Evolutionary conservation across 495 filamentous ascomycete species (phyloP), one percentile per base, ranked within the genome.

Genomic region (Aspergillus saccharolyticus): DNA sequence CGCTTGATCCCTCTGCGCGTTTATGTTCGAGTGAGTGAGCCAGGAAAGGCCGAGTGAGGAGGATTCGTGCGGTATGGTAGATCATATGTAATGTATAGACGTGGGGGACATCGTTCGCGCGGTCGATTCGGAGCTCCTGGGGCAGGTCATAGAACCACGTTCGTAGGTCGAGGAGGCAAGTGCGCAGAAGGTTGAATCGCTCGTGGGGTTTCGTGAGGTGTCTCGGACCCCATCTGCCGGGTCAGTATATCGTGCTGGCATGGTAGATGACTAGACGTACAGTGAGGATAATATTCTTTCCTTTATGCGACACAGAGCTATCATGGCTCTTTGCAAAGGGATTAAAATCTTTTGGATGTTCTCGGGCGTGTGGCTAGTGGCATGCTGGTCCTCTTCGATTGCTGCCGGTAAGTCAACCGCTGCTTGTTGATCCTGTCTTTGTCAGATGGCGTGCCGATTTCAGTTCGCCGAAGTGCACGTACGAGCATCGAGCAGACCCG

Each of bases 21-120:
- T 33, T 3, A 2, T 39, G 22, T n/a, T 19, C 18, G 46, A 25
- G 15, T 24, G 44, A 4, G 24, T 55, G 28, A 12, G 10, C 33
- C 10, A 57, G 6, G 25, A 51, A 57, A 3, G 46, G 54, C 21
- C 50, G 50, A 4, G 54, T 47, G 0, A 57, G 54, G 14, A 57
- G 17, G 17, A 57, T 57, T 25, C 45, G 48, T 17, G 54, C 17
- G 6, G 54, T 57, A 17, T 57, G 47, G 18, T 57, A 57, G 5
- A 57, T 25, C 54, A 57, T 57, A 21, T 57, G 54, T 17, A 57
- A 44, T 5, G 45, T 57, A 14, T 57, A 57, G 30, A 33, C 54
- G 3, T 57, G 54, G 16, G 54, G 54, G 8, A 39, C 17, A 19
- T 39, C 42, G 24, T 46, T 49, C 9, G 54, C 25, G 8, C 20